A percentile compares a stretch with the other conserved stretches of the same genome.
phyloP scores from a whole-genome alignment of 2,329 filamentous ascomycete species.

The Metarhizium humberi region DNA sequence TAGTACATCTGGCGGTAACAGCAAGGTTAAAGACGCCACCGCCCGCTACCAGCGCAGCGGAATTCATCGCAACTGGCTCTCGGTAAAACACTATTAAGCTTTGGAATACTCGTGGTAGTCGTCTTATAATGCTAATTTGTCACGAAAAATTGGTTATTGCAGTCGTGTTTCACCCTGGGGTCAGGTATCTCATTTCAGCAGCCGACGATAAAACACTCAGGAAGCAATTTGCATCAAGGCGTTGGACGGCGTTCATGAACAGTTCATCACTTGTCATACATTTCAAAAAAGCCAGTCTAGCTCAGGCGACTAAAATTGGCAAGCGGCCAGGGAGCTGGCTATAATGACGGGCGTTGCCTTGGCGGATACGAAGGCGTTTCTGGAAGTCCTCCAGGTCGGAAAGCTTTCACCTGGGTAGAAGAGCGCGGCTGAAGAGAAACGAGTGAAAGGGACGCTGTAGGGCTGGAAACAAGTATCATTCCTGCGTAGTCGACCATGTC shows the following conservation, averaged over 20 bases:
- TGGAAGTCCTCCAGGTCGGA: too few relatives aligned
- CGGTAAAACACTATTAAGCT: slow-evolving; percentile 85
- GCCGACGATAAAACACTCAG: slow-evolving; percentile 89
- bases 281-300: slow-evolving; percentile 23
- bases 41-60: slow-evolving; percentile 61
- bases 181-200: slow-evolving; percentile 79
- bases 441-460: too few relatives aligned
- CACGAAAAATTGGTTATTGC: slow-evolving; percentile 92
- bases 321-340: too few relatives aligned
- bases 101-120: slow-evolving; percentile 76
- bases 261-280: slow-evolving; percentile 76
- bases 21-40: slow-evolving; percentile 80
- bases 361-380: too few relatives aligned
- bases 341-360: too few relatives aligned
- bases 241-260: slow-evolving; percentile 65
- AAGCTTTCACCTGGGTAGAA: too few relatives aligned
- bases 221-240: slow-evolving; percentile 74
- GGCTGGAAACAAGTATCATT: too few relatives aligned
- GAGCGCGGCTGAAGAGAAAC: too few relatives aligned
- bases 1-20: slow-evolving; percentile 56
- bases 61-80: slow-evolving; percentile 82
- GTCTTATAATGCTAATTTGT: slow-evolving; percentile 74
- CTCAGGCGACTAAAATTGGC: too few relatives aligned
- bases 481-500: too few relatives aligned
- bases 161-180: slow-evolving; percentile 81